These are phyloP conservation scores for Setaria viridis DNA, from an alignment of 202 grass and related monocot genomes.

Conservation along the genomic window DNA sequence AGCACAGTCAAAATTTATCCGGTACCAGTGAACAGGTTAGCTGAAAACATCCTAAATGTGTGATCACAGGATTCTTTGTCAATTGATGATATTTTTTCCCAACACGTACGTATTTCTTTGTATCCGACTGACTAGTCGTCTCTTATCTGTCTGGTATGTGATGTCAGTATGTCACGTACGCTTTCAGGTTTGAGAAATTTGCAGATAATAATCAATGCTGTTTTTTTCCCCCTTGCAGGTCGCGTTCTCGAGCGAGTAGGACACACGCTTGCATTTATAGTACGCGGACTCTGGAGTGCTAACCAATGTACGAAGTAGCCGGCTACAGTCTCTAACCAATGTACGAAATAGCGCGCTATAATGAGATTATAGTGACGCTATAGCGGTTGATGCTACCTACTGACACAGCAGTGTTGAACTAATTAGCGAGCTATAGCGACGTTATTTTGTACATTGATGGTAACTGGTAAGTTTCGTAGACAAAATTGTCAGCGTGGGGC, in stretches of 20 bases:
- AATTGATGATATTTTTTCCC: not conserved
- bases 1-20: not conserved
- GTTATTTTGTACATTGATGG: no score
- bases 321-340: no score
- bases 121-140: not conserved
- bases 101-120: not conserved
- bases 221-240: not conserved
- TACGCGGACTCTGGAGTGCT: no score
- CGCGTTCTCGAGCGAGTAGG: no score
- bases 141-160: no score
- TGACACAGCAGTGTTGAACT: no score
- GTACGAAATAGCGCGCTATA: no score
- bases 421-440: no score
- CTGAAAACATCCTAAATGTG: not conserved
- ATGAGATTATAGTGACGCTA: no score
- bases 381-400: no score
- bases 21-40: not conserved
- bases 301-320: no score
- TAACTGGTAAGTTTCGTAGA: not conserved
- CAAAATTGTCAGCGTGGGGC: slow-evolving; percentile 30
- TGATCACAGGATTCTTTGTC: not conserved
- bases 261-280: no score
- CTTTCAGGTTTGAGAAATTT: not conserved
- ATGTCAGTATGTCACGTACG: not conserved
- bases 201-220: not conserved